Conservation (phyloP, 2,329 filamentous ascomycete species). For the Cryphonectria japonica region DNA sequence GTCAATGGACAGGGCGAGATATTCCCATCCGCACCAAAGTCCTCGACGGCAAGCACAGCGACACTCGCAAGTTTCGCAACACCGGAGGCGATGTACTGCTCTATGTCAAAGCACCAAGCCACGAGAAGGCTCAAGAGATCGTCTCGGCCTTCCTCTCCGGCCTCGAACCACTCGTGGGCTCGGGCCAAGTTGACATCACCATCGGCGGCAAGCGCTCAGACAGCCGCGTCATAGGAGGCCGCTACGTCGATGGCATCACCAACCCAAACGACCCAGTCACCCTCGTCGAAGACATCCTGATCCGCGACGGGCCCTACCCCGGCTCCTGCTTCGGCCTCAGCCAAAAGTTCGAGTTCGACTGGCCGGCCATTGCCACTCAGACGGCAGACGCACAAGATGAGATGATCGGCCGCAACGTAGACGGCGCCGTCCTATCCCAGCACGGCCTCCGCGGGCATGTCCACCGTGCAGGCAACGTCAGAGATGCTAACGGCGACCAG, state of each 20-base stretch:
- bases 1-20: constrained; percentile 8
- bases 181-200: constrained; percentile 1
- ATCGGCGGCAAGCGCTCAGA: constrained; percentile 10
- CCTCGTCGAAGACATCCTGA: constrained; percentile 23
- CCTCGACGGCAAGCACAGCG: constrained; percentile 7
- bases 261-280: constrained; percentile 26
- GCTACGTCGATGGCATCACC: constrained; percentile 25
- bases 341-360: constrained; percentile 27
- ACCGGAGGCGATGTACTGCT: constrained; percentile 11
- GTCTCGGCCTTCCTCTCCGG: not conserved
- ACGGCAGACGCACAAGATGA: constrained; percentile 12
- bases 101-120: constrained; percentile 11
- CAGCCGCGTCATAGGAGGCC: constrained; percentile 19
- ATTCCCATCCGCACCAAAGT: constrained; percentile 13
- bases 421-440: constrained; percentile 24
- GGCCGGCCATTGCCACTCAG: constrained; percentile 15
- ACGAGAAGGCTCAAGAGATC: not conserved
- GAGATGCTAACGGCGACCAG: constrained; percentile 20
- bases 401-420: constrained; percentile 23
- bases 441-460: constrained; percentile 16
- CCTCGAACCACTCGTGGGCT: not conserved
- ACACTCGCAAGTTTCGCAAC: constrained; percentile 9
- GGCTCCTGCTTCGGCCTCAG: constrained; percentile 23
- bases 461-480: constrained; percentile 19
- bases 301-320: not conserved